Conservation (phyloP, 2,329 filamentous ascomycete genomes). For the Seiridium unicorne region DNA sequence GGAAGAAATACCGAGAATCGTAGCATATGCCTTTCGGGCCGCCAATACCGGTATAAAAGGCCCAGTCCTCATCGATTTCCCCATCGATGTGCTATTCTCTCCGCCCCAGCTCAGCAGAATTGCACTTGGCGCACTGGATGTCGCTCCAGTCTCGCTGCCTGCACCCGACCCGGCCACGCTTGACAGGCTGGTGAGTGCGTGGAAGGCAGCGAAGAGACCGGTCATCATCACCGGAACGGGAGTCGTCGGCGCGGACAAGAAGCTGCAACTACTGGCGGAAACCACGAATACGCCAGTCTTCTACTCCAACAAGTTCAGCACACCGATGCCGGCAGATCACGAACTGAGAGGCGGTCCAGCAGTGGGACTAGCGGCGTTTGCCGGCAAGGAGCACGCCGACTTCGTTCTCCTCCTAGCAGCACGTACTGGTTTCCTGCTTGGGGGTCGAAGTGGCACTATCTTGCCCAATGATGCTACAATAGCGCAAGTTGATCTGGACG, state of each 20-base stretch:
- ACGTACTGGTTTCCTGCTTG: slow-evolving; percentile 39
- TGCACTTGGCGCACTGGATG: slow-evolving; percentile 29
- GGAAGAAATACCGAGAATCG: slow-evolving; percentile 42
- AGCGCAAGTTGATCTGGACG: slow-evolving; percentile 41
- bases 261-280: slow-evolving; percentile 29
- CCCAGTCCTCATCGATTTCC: slow-evolving; percentile 34
- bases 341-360: slow-evolving; percentile 34
- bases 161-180: slow-evolving; percentile 33
- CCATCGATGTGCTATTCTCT: slow-evolving; percentile 36
- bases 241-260: slow-evolving; percentile 23
- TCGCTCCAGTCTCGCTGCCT: slow-evolving; percentile 32
- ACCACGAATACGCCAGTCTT: slow-evolving; percentile 36
- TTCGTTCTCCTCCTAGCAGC: slow-evolving; percentile 37
- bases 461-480: slow-evolving; percentile 36
- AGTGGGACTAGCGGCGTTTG: slow-evolving; percentile 22
- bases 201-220: slow-evolving; percentile 30
- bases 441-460: slow-evolving; percentile 31
- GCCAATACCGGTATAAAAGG: slow-evolving; percentile 38
- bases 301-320: slow-evolving; percentile 34
- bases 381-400: slow-evolving; percentile 29
- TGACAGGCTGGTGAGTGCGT: slow-evolving; percentile 27
- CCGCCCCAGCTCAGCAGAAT: slow-evolving; percentile 34
- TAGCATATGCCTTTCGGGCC: slow-evolving; percentile 37
- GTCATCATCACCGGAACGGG: slow-evolving; percentile 41
- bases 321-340: slow-evolving; percentile 24